Percentiles rank a stretch among this genome's conserved stretches.
phyloP scores from a whole-genome alignment of 306 rosid genomes.

The Datisca glomerata region DNA sequence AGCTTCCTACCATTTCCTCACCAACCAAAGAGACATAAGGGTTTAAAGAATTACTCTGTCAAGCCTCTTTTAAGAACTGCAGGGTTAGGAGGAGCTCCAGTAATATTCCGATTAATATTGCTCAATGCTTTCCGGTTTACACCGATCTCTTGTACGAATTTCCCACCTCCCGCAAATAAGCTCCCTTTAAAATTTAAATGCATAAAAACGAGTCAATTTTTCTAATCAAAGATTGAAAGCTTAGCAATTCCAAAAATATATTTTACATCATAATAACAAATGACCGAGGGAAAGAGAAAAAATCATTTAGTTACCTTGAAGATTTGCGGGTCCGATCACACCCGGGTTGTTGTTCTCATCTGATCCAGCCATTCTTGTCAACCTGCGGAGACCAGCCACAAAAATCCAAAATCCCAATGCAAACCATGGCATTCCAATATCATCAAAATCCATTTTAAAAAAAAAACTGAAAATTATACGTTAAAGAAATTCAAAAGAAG shows the following conservation, averaged over 20 bases:
- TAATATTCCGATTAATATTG: conserved; percentile 20
- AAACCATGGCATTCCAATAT: conserved; percentile 4
- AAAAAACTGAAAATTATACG: neutral
- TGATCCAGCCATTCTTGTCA: conserved; percentile 27
- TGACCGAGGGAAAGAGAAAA: neutral
- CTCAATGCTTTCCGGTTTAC: conserved; percentile 33
- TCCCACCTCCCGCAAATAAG: conserved; percentile 19
- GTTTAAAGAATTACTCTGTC: conserved; percentile 21
- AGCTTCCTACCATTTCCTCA: conserved; percentile 1
- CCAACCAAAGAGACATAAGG: conserved; percentile 1
- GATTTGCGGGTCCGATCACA: conserved; percentile 18
- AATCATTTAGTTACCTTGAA: conserved; percentile 16
- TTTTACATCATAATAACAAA: too few species aligned
- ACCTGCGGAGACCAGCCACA: neutral
- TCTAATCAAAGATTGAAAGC: neutral
- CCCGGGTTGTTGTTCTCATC: conserved; percentile 33
- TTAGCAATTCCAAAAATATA: neutral
- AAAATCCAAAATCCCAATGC: neutral
- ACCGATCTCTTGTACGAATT: conserved; percentile 15
- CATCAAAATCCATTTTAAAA: neutral
- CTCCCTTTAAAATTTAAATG: conserved; percentile 12
- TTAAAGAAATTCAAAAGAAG: conserved; percentile 14
- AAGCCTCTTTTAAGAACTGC: conserved; percentile 22
- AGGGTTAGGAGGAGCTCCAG: conserved; percentile 20
- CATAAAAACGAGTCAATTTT: neutral